Evolutionary conservation across 495 filamentous ascomycete genomes (phyloP), one percentile per base, ranked within the genome.

Genomic region (Articulospora tetracladia): DNA sequence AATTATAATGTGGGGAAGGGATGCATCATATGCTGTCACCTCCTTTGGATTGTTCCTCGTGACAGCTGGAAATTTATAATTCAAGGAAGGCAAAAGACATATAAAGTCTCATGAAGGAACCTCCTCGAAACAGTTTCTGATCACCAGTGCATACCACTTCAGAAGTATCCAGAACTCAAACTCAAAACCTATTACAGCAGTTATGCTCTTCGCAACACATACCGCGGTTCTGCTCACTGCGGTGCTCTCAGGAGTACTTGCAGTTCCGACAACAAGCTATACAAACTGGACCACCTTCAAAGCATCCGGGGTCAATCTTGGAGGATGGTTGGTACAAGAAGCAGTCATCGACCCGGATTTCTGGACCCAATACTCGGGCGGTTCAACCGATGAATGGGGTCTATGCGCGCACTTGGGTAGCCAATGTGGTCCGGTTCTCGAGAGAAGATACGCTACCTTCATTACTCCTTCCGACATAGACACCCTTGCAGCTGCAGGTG

Each of bases 321-420:
- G 66, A 28, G 72, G 70, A 24, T 78, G 75, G 75, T 69, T 77
- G 17, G 63, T 78, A 20, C 62, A 76, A 2, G 75, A 75, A 55
- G 56, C 63, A 25, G 73, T 69, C 68, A 74, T 78, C 66, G 67
- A 65, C 28, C 17, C 55, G 19, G 68, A 70, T 10, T 27, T 72
- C 8, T 75, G 76, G 63, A 24, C 53, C 13, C 67, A 63, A 25
- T 64, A 84, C 70, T 41, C 48, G 27, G 22, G 39, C 6, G 20
- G 19, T n/a, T 54, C 57, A 1, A n/a, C 41, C 4, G 56, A 74
- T 57, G 68, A 76, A 63, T 76, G 56, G 36, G 66, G 67, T 1
- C 72, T 77, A 51, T 71, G 72, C 50, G 57, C 64, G 22, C 62
- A 56, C n/a, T 34, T 58, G 8, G 65, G 61, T 49, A 67, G 56